Conservation (phyloP, 306 rosid genomes). For the Luffa aegyptiaca region DNA sequence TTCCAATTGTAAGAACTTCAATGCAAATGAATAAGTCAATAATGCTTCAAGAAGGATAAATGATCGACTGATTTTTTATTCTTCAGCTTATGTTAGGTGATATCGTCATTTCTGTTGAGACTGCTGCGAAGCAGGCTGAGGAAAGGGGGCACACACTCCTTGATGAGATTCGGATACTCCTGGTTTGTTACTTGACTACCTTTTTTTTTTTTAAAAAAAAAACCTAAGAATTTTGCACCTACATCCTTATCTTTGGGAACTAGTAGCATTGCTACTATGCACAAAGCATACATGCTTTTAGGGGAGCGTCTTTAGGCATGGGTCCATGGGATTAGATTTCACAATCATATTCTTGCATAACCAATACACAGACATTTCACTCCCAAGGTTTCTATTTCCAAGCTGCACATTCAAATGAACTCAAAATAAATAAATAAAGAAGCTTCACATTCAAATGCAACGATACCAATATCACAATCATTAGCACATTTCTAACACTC, state of each 20-base stretch:
- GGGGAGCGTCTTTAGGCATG: neutral
- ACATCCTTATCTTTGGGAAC: neutral
- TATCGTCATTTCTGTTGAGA: slow-evolving; percentile 79
- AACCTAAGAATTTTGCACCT: slow-evolving; percentile 4
- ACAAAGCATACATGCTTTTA: neutral
- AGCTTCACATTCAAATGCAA: neutral
- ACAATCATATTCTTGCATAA: neutral
- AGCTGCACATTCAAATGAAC: neutral
- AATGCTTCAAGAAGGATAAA: slow-evolving; percentile 5
- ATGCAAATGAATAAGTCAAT: neutral
- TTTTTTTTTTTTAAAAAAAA: neutral
- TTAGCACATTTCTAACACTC: neutral
- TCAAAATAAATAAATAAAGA: too few relatives aligned
- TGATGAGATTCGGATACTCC: slow-evolving; percentile 79
- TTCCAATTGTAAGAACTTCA: slow-evolving; percentile 58
- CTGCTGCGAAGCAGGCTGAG: slow-evolving; percentile 85
- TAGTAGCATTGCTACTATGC: neutral
- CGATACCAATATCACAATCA: neutral
- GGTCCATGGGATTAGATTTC: neutral
- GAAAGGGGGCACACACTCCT: slow-evolving; percentile 80
- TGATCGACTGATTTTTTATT: slow-evolving; percentile 16
- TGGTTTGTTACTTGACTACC: slow-evolving; percentile 43
- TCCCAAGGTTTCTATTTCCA: neutral
- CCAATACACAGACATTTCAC: neutral
- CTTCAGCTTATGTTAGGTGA: slow-evolving; percentile 89